phyloP scores from a whole-genome alignment of 108 stramenopile genomes.

The Cylindrotheca fusiformis region DNA sequence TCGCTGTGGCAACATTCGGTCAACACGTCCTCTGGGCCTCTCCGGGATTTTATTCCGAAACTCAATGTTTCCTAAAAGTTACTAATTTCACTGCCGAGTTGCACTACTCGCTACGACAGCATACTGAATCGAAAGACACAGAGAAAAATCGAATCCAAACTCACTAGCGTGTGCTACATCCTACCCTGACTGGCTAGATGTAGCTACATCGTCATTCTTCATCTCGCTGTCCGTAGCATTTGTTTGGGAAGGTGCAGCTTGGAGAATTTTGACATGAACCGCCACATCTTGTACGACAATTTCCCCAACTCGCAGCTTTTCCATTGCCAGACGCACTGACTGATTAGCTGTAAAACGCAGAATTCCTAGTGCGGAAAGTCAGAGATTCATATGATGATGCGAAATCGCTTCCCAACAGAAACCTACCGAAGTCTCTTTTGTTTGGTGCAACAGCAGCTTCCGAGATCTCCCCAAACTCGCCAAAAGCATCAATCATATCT shows the following conservation, averaged over 20 bases:
- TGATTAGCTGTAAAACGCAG: slow-evolving; percentile 60
- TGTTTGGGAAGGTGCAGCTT: slow-evolving; percentile 26
- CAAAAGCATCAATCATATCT: slow-evolving; percentile 53
- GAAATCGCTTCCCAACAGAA: not conserved
- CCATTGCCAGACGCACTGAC: slow-evolving; percentile 62
- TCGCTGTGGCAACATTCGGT: slow-evolving; percentile 12
- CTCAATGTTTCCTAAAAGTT: too few species aligned
- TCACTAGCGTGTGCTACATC: too few species aligned
- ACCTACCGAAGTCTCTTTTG: slow-evolving; percentile 69
- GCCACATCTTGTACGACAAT: slow-evolving; percentile 88
- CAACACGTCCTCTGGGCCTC: not conserved
- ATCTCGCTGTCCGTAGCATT: not conserved
- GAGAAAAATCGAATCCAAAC: too few species aligned
- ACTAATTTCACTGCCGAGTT: too few species aligned
- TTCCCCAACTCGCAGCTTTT: slow-evolving; percentile 54
- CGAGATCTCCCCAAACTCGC: slow-evolving; percentile 70
- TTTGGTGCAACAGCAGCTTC: slow-evolving; percentile 68
- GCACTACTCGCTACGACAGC: not conserved
- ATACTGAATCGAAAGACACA: too few species aligned
- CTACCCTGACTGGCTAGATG: too few species aligned
- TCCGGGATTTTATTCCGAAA: not conserved
- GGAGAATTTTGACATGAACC: slow-evolving; percentile 64
- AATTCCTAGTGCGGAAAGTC: slow-evolving; percentile 36
- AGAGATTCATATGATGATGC: not conserved
- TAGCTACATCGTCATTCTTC: not conserved